A percentile compares a stretch with the other conserved stretches of the same genome.
These are phyloP conservation scores for Mallotus japonicus DNA, from an alignment of 441 rosid genomes.

Conservation along the genomic window DNA sequence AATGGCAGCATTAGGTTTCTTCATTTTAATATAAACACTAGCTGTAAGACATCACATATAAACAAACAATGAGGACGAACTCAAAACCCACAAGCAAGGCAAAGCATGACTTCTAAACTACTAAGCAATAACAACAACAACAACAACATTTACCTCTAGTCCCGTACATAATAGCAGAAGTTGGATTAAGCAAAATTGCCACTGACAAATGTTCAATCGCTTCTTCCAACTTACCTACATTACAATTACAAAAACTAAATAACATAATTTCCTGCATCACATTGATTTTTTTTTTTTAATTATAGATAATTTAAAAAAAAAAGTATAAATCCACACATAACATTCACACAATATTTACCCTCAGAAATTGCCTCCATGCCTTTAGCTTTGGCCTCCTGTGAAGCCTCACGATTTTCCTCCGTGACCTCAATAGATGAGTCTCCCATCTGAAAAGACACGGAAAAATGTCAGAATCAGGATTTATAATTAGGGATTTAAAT, in stretches of 20 bases:
- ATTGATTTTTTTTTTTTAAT: neutral
- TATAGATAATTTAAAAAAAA: no score
- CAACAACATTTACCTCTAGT: conserved; percentile 61
- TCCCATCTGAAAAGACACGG: conserved; percentile 60
- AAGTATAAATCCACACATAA: no score
- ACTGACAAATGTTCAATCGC: conserved; percentile 77
- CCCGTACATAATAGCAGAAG: conserved; percentile 91
- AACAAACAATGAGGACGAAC: conserved; percentile 1
- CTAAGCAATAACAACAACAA: neutral
- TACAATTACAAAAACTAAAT: neutral
- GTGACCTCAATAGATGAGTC: conserved; percentile 71
- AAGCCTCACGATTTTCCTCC: conserved; percentile 80
- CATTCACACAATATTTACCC: conserved; percentile 35
- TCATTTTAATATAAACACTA: conserved; percentile 85
- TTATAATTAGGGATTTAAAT: no score
- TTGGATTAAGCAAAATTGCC: conserved; percentile 78
- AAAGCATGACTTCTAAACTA: neutral
- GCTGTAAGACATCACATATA: conserved; percentile 47
- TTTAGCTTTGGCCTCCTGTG: conserved; percentile 78
- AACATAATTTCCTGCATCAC: neutral
- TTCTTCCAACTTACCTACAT: conserved; percentile 72
- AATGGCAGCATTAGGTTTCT: conserved; percentile 97
- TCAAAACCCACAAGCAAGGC: neutral
- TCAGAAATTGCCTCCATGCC: conserved; percentile 84
- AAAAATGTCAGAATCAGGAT: neutral